These are phyloP conservation scores for Chrysoporthe austroafricana DNA, from an alignment of 2,329 filamentous ascomycete genomes.

Conservation along the genomic window DNA sequence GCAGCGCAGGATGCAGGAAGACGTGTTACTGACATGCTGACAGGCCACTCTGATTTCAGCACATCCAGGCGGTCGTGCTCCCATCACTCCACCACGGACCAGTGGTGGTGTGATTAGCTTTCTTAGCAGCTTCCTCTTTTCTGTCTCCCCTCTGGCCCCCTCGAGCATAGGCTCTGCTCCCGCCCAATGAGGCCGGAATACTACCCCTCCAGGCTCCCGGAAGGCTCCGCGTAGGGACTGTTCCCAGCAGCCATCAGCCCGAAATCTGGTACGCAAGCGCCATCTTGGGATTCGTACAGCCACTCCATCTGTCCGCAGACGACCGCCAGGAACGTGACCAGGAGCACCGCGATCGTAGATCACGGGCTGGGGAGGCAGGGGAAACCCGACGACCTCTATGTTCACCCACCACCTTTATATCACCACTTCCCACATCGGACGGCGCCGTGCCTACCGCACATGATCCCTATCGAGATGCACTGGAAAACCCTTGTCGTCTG, in stretches of 20 bases:
- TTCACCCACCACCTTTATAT: neutral
- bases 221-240: neutral
- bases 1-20: neutral
- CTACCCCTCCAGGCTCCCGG: neutral
- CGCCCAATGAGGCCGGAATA: too few relatives aligned
- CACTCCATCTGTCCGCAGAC: neutral
- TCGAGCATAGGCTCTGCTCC: too few relatives aligned
- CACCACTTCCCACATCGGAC: neutral
- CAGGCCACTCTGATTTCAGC: conserved; percentile 10
- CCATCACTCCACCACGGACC: conserved; percentile 23
- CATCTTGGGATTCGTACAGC: neutral
- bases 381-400: neutral
- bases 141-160: too few relatives aligned
- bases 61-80: neutral
- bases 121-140: neutral
- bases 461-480: neutral
- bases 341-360: neutral
- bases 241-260: neutral
- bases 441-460: neutral
- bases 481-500: neutral
- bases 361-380: neutral
- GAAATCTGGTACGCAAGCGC: neutral
- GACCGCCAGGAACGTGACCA: neutral
- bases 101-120: conserved; percentile 18
- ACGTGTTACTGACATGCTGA: conserved; percentile 23